Base-by-base conservation (phyloP, 2,329 filamentous ascomycete species). In the Polytolypa hystricis region DNA sequence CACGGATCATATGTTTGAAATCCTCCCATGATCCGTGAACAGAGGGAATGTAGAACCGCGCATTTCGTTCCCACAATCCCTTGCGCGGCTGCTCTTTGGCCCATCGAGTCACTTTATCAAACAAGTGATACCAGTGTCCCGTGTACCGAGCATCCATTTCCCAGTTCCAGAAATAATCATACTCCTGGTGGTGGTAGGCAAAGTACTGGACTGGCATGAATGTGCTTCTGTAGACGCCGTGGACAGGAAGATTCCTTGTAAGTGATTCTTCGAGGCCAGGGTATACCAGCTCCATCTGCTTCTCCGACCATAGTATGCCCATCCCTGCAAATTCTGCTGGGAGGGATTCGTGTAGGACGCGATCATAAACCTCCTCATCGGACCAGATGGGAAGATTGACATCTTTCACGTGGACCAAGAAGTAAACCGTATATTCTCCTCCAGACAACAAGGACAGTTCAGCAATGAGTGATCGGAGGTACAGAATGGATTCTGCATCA, bases 151-250 rank as follows among this genome's bases (percentile, higher is more conserved):
- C 77, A 51, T 94, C 86, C 79, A 93, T 89, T 58, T 94, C 86
- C 84, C 86, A 93, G 47, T 93, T 84, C 86, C 86, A 94, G 59
- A 86, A 85, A 61, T 78, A 84, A 32, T 93, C 84, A 53, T 87
- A 94, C 56, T 93, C 86, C 1, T 84, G 82, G 58, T 94, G 86
- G 50, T 77, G 73, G 52, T 87, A 78, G 4, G 87, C 84, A 56
- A 96, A 96, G 58, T 89, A 83, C 53, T 95, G 87, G 66, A 96
- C 79, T 0, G 87, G 85, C 84, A 96, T 93, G 50, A 86, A 85
- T 7, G 91, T 75, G 37, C 84, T 87, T 35, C 91, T 81, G 62
- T 96, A 96, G 6, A 93, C 85, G 12, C 87, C 87, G 56, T 96
- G 87, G 1, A 94, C 77, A 1, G 84, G 82, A 38, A 93, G 70